Conservation (phyloP, 2,329 filamentous ascomycete species). For the Cladophialophora chaetospira region DNA sequence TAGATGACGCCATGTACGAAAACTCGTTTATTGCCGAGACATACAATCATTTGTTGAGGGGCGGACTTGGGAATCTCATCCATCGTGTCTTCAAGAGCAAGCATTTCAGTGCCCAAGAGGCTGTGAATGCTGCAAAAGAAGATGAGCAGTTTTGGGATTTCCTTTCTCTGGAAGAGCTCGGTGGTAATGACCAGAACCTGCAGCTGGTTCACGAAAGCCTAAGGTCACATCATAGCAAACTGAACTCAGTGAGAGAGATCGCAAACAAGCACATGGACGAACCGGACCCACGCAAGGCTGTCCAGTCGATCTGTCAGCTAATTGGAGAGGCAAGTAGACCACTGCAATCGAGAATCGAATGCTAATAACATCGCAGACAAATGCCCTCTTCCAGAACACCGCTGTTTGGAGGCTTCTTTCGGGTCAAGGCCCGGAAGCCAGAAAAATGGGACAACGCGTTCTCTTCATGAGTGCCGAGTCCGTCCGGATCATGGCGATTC, state of each 20-base stretch:
- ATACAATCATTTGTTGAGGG: constrained; percentile 78
- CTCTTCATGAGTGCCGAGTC: constrained; percentile 75
- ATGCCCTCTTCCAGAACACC: constrained; percentile 65
- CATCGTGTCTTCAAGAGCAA: constrained; percentile 69
- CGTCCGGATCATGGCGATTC: constrained; percentile 75
- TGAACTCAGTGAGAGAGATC: constrained; percentile 10
- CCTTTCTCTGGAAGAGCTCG: constrained; percentile 35
- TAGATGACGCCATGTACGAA: constrained; percentile 79
- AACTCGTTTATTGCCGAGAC: constrained; percentile 73
- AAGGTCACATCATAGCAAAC: not conserved
- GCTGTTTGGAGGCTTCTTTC: constrained; percentile 67
- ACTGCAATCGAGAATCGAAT: not conserved
- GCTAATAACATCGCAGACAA: constrained; percentile 53
- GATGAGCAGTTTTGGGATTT: constrained; percentile 27
- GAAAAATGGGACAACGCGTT: constrained; percentile 55
- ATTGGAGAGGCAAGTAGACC: constrained; percentile 57
- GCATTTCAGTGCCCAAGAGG: constrained; percentile 67
- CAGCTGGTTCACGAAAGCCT: constrained; percentile 11
- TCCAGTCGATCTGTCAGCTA: constrained; percentile 65
- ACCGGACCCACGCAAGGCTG: constrained; percentile 65
- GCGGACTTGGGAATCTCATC: constrained; percentile 77
- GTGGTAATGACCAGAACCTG: constrained; percentile 42
- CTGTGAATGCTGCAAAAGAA: constrained; percentile 50
- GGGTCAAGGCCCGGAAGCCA: constrained; percentile 34
- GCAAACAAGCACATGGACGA: constrained; percentile 21